Base-by-base conservation (phyloP, 495 filamentous ascomycete genomes). In the Aspergillus incahuasiensis region DNA sequence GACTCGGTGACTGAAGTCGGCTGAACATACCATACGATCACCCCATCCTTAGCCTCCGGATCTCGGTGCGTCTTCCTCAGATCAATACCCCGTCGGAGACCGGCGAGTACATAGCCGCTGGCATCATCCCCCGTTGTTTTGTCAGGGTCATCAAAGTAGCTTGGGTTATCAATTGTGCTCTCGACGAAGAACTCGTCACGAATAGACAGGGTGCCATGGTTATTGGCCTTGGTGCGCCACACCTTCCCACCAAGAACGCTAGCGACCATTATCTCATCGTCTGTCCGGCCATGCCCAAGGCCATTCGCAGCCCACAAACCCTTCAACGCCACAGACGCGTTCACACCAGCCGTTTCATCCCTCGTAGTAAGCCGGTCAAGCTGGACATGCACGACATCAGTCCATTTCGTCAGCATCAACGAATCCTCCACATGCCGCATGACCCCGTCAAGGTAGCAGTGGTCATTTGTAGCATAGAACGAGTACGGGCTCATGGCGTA, bases 381-480 rank as follows among this genome's bases (percentile, higher is more conserved):
- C 32, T 68, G 63, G 7, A 76, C 60, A 38, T 74, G 68, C 18
- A 76, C 62, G 34, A 74, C 61, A 32, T 69, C 65, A 0, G 71
- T 62, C 70, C 70, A 73, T 62, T 69, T 56, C 59, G 75, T 74
- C 57, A 72, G 43, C 5, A 66, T 63, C 16, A 68, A 54, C 8
- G 63, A 13, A 45, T 77, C 71, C 44, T 79, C 75, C 0, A 83
- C 0, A 0, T 64, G 8, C 1, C 82, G 76, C 67, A 75, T 64
- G 5, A 65, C 7, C 0, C 81, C 80, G 0, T 74, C 67, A 11
- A 69, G 68, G 61, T 84, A 75, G 59, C 64, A 72, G 57, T 86
- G 82, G 61, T 86, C 83, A 57, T 86, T 86, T 6, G 81, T 85
- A 5, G 84, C 75, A 59, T 80, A 81, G 63, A 86, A 72, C 0